phyloP scores from a whole-genome alignment of 176 grass and related monocot species.

The Carex kokanica region DNA sequence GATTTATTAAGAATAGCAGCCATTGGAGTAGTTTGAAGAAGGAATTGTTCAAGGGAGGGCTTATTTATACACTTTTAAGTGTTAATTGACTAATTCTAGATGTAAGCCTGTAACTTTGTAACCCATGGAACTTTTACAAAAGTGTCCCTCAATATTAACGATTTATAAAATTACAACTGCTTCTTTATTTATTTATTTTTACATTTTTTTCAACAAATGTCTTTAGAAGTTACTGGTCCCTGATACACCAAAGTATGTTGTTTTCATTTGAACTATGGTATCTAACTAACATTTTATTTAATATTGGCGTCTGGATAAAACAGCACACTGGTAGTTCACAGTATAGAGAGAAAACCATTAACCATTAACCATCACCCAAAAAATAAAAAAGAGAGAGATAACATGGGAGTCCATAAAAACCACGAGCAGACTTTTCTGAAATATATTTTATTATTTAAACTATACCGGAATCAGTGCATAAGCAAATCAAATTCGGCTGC shows the following conservation, averaged over 20 bases:
- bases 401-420: too few relatives aligned
- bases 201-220: background rate
- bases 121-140: background rate
- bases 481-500: background rate
- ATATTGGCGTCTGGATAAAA: background rate
- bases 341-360: too few relatives aligned
- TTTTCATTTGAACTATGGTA: background rate
- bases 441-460: background rate
- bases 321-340: background rate
- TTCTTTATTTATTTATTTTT: background rate
- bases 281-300: background rate
- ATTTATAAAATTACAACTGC: background rate
- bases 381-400: background rate
- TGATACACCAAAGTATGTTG: background rate
- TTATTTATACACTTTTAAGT: conserved; percentile 4
- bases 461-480: background rate
- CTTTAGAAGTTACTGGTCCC: background rate
- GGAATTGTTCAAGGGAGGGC: background rate
- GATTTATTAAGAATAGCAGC: conserved; percentile 8
- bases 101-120: background rate
- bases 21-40: conserved; percentile 24
- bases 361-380: too few relatives aligned
- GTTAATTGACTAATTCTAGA: background rate
- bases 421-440: background rate
- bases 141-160: background rate